Evolutionary conservation across 176 grass and related monocot genomes (phyloP), one percentile per base, ranked within the genome.

Genomic region (Eleusine coracana): DNA sequence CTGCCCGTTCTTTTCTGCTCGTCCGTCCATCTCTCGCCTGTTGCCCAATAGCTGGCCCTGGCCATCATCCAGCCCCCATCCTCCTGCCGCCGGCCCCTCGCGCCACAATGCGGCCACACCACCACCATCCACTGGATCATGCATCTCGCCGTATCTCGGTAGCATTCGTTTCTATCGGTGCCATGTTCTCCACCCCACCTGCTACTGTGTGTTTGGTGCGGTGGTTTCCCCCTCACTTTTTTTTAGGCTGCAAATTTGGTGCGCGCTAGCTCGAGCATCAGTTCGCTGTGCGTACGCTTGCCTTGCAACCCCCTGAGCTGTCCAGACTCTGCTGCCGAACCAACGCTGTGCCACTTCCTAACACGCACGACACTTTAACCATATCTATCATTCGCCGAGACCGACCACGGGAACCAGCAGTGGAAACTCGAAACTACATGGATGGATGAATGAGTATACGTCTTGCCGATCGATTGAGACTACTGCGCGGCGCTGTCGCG

Each of bases 261-360:
- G 77, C 78, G 34, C 3, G 78, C 78, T 69, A 55, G 78, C 64
- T 80, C 77, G 54, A 39, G 34, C 64, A 34, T 67, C 63, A 80
- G 63, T 37, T 46, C 15, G 21, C 56, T 59, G 56, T 40, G 13
- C 46, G 6, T 27, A 29, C 25, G 60, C 16, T 54, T 48, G 45
- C 62, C 39, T 44, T 62, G 31, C 73, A 25, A 17, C 51, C 36
- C 21, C 50, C 21, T 81, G 66, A 81, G 79, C 66, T 81, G 79
- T 70, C 48, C 15, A 70, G 8, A 52, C 50, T 9, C 42, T 52
- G 50, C 50, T 8, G 44, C 31, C 42, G 42, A 45, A 45, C 42
- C 42, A 52, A 17, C 50, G 50, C 50, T 52, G 48, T 15, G 11
- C 11, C 10, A 14, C 3, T 45, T 9, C 1, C 44, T 16, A 51